A percentile compares a stretch with the other conserved stretches of the same genome.
These are phyloP conservation scores for Phytophthora cajani DNA, from an alignment of 352 stramenopile genomes.

Conservation along the genomic window DNA sequence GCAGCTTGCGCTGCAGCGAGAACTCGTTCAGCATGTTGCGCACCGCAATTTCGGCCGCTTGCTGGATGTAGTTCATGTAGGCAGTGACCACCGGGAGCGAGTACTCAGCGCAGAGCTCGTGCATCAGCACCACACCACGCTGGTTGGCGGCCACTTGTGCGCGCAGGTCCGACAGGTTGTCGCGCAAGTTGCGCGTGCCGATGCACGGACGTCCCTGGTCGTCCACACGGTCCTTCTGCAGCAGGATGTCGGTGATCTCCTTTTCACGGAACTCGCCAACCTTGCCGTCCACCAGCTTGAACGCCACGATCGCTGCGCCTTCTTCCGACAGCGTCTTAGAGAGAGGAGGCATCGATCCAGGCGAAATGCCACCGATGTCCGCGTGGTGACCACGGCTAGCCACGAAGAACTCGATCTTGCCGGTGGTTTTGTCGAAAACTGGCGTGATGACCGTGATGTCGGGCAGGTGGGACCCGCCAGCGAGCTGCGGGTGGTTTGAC, in stretches of 20 bases:
- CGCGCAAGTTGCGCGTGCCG: conserved; percentile 96
- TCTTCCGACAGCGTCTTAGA: conserved; percentile 97
- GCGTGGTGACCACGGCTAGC: conserved; percentile 98
- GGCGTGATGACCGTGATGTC: conserved; percentile 99
- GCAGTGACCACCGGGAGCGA: conserved; percentile 94
- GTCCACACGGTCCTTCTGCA: conserved; percentile 88
- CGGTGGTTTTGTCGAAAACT: conserved; percentile 93
- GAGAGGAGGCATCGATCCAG: conserved; percentile 95
- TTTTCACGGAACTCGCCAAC: conserved; percentile 96
- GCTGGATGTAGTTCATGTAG: conserved; percentile 99
- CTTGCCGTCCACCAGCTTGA: conserved; percentile 97
- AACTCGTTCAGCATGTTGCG: conserved; percentile 96
- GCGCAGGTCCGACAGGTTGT: conserved; percentile 98
- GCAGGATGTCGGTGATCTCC: conserved; percentile 96
- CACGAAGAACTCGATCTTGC: conserved; percentile 98
- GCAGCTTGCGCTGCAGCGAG: conserved; percentile 77
- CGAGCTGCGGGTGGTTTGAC: conserved; percentile 98
- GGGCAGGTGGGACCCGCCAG: conserved; percentile 96
- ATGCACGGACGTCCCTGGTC: conserved; percentile 84
- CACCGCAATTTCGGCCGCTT: conserved; percentile 95
- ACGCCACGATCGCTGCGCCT: conserved; percentile 98
- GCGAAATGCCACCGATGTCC: conserved; percentile 98
- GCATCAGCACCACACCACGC: conserved; percentile 95
- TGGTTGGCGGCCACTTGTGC: conserved; percentile 99
- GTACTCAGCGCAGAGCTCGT: conserved; percentile 96